phyloP scores from a whole-genome alignment of 2,329 filamentous ascomycete species.

The Aspergillus sp. region DNA sequence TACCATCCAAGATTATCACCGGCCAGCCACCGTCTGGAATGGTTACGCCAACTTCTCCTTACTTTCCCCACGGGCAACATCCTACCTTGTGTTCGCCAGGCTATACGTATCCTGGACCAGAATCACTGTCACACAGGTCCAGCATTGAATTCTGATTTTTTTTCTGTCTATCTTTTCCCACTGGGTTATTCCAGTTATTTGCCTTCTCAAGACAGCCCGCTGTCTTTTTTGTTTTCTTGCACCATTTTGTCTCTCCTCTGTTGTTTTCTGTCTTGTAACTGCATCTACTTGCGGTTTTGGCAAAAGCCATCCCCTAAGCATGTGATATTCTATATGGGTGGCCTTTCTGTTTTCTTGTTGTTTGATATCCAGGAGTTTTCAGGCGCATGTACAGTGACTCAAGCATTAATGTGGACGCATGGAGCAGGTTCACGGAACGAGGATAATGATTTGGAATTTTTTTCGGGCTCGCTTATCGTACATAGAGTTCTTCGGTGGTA shows the following conservation, averaged over 20 bases:
- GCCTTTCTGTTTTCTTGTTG: background rate
- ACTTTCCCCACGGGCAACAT: constrained; percentile 30
- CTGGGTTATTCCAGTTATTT: constrained; percentile 15
- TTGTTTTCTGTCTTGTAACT: constrained; percentile 1
- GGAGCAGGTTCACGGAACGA: background rate
- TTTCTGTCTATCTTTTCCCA: constrained; percentile 7
- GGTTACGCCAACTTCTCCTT: constrained; percentile 28
- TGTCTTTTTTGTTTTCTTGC: constrained; percentile 11
- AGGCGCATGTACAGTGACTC: constrained; percentile 8
- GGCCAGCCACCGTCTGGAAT: constrained; percentile 22
- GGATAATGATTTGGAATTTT: constrained; percentile 2
- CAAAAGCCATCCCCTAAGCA: background rate
- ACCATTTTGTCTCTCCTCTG: constrained; percentile 10
- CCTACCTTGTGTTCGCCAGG: constrained; percentile 35
- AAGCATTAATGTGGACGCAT: background rate
- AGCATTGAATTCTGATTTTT: constrained; percentile 29
- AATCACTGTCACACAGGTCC: constrained; percentile 27
- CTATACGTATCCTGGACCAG: constrained; percentile 32
- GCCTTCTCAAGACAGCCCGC: constrained; percentile 1
- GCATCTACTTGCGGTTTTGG: background rate
- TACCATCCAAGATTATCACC: constrained; percentile 21
- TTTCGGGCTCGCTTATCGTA: constrained; percentile 3
- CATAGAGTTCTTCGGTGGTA: background rate
- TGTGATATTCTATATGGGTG: background rate
- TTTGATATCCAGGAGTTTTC: constrained; percentile 23